phyloP scores from a whole-genome alignment of 352 stramenopile genomes.

The Globisporangium ultimum region DNA sequence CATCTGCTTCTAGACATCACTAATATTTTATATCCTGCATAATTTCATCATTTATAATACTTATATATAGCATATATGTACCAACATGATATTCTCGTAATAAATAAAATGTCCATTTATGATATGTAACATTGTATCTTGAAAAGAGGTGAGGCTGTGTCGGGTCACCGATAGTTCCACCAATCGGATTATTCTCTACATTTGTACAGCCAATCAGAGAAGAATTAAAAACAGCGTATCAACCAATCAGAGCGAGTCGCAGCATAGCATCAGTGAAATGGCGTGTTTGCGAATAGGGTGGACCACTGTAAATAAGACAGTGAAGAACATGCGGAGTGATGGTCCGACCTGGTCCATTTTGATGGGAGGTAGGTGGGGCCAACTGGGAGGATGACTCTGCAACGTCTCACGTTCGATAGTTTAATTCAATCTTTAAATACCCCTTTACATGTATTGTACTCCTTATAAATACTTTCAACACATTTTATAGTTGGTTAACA shows the following conservation, averaged over 20 bases:
- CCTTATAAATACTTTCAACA: neutral
- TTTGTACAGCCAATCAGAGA: conserved; percentile 9
- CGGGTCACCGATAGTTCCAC: neutral
- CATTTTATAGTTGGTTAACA: neutral
- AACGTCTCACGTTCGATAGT: conserved; percentile 18
- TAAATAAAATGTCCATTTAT: too few relatives aligned
- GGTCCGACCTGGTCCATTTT: neutral
- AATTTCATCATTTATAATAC: neutral
- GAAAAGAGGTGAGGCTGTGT: neutral
- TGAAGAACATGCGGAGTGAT: conserved; percentile 3
- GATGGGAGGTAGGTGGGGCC: neutral
- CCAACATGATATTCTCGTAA: too few relatives aligned
- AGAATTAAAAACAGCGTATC: neutral
- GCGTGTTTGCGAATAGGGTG: neutral
- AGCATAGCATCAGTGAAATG: neutral
- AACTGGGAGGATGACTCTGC: conserved; percentile 23
- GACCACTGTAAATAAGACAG: neutral
- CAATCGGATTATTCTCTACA: neutral
- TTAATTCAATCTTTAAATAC: neutral
- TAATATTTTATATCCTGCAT: too few relatives aligned
- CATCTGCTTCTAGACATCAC: too few relatives aligned
- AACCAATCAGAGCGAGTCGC: conserved; percentile 5
- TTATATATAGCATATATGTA: too few relatives aligned
- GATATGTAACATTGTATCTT: neutral
- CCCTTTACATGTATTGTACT: neutral